These are phyloP conservation scores for Bruguiera gymnorhiza DNA, from an alignment of 345 rosid genomes.

Conservation along the genomic window DNA sequence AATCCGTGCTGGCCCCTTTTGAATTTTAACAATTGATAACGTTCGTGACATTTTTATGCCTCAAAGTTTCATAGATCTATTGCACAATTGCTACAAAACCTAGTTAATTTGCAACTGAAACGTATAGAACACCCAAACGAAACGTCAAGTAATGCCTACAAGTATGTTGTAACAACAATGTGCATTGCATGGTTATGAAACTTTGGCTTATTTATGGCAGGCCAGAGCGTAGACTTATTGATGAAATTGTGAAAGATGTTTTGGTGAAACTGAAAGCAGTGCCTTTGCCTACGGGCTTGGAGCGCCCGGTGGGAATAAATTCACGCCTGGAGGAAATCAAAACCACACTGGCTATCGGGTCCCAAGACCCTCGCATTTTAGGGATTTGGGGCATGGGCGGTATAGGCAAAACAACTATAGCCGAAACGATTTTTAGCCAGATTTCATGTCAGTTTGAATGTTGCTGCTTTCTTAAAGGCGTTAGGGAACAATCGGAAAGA, in stretches of 20 bases:
- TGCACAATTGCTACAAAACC: no score
- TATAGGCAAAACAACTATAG: constrained; percentile 17
- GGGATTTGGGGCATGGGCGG: constrained; percentile 22
- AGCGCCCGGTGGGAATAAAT: constrained; percentile 7
- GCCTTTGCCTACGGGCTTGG: neutral
- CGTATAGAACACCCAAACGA: no score
- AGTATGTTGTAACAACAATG: no score
- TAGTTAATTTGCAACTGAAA: no score
- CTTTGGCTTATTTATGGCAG: neutral
- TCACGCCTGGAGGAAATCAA: constrained; percentile 1
- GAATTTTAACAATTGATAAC: no score
- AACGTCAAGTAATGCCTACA: no score
- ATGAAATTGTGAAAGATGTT: constrained; percentile 1
- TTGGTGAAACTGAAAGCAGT: neutral
- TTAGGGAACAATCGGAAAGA: constrained; percentile 6
- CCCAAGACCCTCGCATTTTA: neutral
- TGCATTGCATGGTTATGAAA: no score
- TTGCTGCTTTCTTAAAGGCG: constrained; percentile 1
- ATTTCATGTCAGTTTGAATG: neutral
- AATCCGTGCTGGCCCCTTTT: no score
- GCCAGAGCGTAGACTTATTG: neutral
- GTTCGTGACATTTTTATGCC: no score
- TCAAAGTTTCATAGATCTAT: no score
- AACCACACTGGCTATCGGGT: neutral
- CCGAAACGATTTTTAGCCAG: neutral